Percentiles rank a stretch among this genome's conserved stretches.
Conservation (phyloP, 805 yeast genomes). For the Candida dajiaensis region DNA sequence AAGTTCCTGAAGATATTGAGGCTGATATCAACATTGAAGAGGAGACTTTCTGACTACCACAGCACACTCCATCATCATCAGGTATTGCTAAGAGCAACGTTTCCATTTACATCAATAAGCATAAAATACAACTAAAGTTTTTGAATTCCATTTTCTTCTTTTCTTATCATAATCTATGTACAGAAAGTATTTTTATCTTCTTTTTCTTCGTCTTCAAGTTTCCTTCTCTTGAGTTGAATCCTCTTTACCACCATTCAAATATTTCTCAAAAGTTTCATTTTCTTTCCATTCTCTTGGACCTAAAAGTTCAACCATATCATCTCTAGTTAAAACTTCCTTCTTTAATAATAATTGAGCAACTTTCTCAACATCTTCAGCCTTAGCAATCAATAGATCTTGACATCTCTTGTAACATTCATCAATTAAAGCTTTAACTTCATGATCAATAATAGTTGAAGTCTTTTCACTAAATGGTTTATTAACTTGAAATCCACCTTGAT, state of each 20-base stretch:
- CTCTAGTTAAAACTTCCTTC: conserved; percentile 89
- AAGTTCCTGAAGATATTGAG: conserved; percentile 42
- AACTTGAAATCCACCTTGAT: conserved; percentile 22
- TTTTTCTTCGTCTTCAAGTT: no score
- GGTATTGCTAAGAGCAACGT: no score
- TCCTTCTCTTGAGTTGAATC: background rate
- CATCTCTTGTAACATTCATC: conserved; percentile 72
- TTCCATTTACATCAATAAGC: no score
- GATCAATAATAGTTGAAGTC: conserved; percentile 76
- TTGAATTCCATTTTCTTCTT: background rate
- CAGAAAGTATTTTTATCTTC: background rate
- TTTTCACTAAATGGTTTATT: conserved; percentile 88
- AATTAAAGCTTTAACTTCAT: conserved; percentile 75
- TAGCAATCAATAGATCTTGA: conserved; percentile 57
- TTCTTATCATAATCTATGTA: background rate
- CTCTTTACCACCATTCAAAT: conserved; percentile 32
- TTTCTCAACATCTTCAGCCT: conserved; percentile 66
- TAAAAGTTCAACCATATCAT: conserved; percentile 82
- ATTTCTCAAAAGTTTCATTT: conserved; percentile 86
- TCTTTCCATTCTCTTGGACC: conserved; percentile 94
- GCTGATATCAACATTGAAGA: conserved; percentile 27
- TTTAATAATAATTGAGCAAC: conserved; percentile 83
- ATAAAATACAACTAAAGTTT: no score
- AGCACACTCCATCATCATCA: background rate
- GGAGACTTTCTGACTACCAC: conserved; percentile 25